Conservation (phyloP, 2,329 filamentous ascomycete species). For the Didymella pinodella region DNA sequence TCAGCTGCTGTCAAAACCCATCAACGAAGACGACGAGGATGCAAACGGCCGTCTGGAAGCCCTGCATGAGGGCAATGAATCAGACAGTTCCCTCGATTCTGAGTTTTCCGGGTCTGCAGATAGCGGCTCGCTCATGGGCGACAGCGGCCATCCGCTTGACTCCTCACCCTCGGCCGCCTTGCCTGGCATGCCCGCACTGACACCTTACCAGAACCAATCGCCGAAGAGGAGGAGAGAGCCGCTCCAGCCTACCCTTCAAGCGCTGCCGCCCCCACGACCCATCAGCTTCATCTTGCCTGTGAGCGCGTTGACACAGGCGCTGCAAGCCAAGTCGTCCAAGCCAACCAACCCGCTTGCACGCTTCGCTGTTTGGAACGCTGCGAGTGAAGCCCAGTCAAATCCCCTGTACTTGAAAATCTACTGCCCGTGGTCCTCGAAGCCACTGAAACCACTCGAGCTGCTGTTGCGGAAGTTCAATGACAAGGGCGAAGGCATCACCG, state of each 20-base stretch:
- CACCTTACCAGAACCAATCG: constrained; percentile 59
- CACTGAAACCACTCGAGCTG: constrained; percentile 73
- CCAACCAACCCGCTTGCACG: constrained; percentile 75
- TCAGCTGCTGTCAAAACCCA: constrained; percentile 63
- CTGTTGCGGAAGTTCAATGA: constrained; percentile 74
- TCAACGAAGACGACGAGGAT: constrained; percentile 58
- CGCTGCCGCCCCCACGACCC: constrained; percentile 75
- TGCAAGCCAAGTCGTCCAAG: constrained; percentile 76
- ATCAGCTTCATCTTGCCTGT: constrained; percentile 74
- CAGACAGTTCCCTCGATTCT: constrained; percentile 51
- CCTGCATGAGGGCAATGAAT: constrained; percentile 52
- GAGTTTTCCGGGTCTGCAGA: constrained; percentile 59
- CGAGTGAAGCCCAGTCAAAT: constrained; percentile 72
- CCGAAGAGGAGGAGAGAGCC: constrained; percentile 67
- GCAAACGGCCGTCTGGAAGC: constrained; percentile 45
- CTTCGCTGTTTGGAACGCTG: constrained; percentile 78
- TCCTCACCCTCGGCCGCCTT: constrained; percentile 59
- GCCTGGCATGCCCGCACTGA: constrained; percentile 54
- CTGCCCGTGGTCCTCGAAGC: constrained; percentile 71
- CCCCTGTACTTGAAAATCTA: constrained; percentile 81
- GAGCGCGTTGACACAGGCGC: constrained; percentile 74
- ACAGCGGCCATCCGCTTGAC: constrained; percentile 66
- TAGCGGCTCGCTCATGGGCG: constrained; percentile 74
- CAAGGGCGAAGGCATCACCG: constrained; percentile 73
- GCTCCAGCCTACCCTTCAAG: constrained; percentile 62